Percentiles rank a stretch among this genome's conserved stretches.
These are phyloP conservation scores for Irineochytrium annulatum DNA, from an alignment of 192 early-diverging fungal genomes.

Conservation along the genomic window DNA sequence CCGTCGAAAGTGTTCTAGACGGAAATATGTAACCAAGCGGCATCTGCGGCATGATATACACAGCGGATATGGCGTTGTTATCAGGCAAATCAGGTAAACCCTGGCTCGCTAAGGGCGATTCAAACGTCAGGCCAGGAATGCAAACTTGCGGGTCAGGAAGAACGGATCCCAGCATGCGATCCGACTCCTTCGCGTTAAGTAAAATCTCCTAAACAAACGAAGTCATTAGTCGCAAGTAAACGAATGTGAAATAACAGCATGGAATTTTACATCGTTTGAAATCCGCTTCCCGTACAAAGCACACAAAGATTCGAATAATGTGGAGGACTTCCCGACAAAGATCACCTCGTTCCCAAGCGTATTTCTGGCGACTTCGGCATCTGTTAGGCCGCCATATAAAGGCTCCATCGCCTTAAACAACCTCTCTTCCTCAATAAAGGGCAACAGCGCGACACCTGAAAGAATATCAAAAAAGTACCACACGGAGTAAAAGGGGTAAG, in stretches of 20 bases:
- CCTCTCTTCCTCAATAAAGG: slow-evolving; percentile 92
- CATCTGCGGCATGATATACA: slow-evolving; percentile 43
- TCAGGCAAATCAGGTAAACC: slow-evolving; percentile 37
- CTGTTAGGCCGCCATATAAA: slow-evolving; percentile 32
- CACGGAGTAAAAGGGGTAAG: slow-evolving; percentile 2
- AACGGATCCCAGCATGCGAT: slow-evolving; percentile 31
- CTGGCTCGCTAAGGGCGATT: slow-evolving; percentile 37
- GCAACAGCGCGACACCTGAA: slow-evolving; percentile 81
- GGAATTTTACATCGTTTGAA: background rate
- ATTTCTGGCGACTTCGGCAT: slow-evolving; percentile 44
- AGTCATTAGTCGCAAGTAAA: background rate
- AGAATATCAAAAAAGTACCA: background rate
- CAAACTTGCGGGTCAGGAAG: slow-evolving; percentile 41
- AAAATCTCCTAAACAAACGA: slow-evolving; percentile 28
- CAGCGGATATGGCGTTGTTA: slow-evolving; percentile 31
- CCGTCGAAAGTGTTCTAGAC: slow-evolving; percentile 17
- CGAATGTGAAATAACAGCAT: slow-evolving; percentile 1
- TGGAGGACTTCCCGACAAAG: slow-evolving; percentile 26
- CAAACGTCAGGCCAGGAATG: slow-evolving; percentile 44
- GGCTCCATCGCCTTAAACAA: slow-evolving; percentile 75
- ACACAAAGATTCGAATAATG: slow-evolving; percentile 41
- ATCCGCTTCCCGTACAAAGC: slow-evolving; percentile 32
- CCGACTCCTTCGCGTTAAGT: slow-evolving; percentile 27
- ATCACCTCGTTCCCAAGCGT: slow-evolving; percentile 39
- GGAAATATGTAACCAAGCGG: slow-evolving; percentile 26